Conservation (phyloP, 257 asterid species). For the Echium plantagineum region DNA sequence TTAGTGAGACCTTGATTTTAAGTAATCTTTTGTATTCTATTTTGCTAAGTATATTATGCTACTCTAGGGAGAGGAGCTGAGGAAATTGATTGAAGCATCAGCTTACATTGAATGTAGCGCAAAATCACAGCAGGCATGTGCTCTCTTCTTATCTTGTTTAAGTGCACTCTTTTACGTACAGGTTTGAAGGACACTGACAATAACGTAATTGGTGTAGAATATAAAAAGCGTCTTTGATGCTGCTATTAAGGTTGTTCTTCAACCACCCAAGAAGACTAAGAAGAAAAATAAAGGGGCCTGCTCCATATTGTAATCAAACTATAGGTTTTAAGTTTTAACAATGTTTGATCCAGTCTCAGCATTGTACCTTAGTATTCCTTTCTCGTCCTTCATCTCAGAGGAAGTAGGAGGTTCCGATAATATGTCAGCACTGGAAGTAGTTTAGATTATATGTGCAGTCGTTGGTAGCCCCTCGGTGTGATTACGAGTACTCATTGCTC, state of each 20-base stretch:
- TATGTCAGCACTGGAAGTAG: conserved; percentile 12
- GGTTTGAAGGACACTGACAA: background rate
- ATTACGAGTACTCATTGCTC: conserved; percentile 29
- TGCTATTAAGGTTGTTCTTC: conserved; percentile 46
- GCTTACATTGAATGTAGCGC: conserved; percentile 38
- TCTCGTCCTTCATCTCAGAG: conserved; percentile 29
- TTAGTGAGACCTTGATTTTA: background rate
- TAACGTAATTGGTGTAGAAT: conserved; percentile 22
- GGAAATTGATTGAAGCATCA: conserved; percentile 31
- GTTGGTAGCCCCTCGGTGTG: conserved; percentile 32
- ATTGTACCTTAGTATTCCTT: conserved; percentile 16
- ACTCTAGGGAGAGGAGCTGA: conserved; percentile 34
- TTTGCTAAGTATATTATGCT: background rate
- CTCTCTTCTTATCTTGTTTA: background rate
- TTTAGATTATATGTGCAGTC: conserved; percentile 32
- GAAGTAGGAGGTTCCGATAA: conserved; percentile 29
- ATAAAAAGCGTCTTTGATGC: conserved; percentile 49
- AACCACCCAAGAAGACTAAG: conserved; percentile 44
- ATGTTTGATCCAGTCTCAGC: conserved; percentile 13
- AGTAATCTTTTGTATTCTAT: background rate
- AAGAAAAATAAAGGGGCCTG: conserved; percentile 41
- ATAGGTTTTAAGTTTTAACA: conserved; percentile 20
- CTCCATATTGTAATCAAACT: conserved; percentile 59
- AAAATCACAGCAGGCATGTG: conserved; percentile 37
- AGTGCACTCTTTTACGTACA: background rate